Base-by-base conservation (phyloP, 345 rosid species). In the Trapa bicornis region DNA sequence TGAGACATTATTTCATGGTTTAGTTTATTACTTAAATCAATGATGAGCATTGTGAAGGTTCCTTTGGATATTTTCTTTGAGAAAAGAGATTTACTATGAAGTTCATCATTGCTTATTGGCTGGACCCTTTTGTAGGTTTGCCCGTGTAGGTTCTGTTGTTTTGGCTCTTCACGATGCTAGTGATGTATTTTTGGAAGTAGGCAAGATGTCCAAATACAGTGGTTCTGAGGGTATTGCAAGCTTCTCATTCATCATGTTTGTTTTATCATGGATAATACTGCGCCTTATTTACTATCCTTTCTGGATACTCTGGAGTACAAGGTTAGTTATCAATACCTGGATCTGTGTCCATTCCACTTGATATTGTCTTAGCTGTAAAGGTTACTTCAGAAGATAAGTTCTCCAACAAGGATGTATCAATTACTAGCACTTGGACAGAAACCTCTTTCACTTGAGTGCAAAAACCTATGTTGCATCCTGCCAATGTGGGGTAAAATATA, bases 261-360 rank as follows among this genome's bases (percentile, higher is more conserved):
- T 87, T 52, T 74, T 91, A 70, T 91, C 98, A 5, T 95, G 96
- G 96, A 77, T 89, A 67, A 32, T 87, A 70, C 80, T 95, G 69
- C 97, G 99, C 69, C 96, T 95, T 72, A 78, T 89, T 67, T 91
- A 86, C 79, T 95, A 71, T 75, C 99, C 99, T 56, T 95, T 91
- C 72, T 95, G 99, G 97, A 70, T 95, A 76, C 85, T 95, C 42
- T 84, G 99, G 99, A 91, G 97, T 75, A 91, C 99, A 65, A 95
- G 99, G 99, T 95, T 61, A 61, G 71, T 68, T 60, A 15, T 37
- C 9, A 29, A 2, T 12, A 32, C 43, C 64, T 56, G 22, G 70
- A 12, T 0, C 37, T 67, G 8, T 62, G 65, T 62, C 56, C 56
- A 50, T 17, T 5, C 14, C 14, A 22, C 29, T 22, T 50, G 56